These are phyloP conservation scores for Didymellaceae sp. DNA, from an alignment of 2,329 filamentous ascomycete genomes.

Conservation along the genomic window DNA sequence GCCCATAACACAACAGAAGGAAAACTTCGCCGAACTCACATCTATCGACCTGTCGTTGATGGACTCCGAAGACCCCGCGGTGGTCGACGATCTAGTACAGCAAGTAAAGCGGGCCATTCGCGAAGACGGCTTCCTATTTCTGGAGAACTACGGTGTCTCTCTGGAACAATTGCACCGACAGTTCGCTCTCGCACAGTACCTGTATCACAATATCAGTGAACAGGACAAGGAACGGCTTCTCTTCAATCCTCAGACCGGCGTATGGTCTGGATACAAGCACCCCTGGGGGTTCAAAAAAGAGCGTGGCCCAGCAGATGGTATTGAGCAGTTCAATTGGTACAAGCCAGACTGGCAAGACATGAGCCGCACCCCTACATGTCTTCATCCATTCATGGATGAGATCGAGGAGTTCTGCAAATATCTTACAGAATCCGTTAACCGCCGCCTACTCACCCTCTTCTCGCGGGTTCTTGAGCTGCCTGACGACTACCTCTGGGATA, in stretches of 20 bases:
- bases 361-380: conserved; percentile 54
- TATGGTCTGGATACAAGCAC: conserved; percentile 60
- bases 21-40: conserved; percentile 48
- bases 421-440: conserved; percentile 57
- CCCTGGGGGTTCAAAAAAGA: conserved; percentile 55
- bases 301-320: conserved; percentile 55
- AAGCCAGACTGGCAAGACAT: conserved; percentile 54
- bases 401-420: conserved; percentile 57
- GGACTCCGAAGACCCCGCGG: conserved; percentile 40
- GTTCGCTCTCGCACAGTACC: conserved; percentile 58
- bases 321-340: conserved; percentile 64
- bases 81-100: conserved; percentile 54
- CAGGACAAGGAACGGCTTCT: conserved; percentile 58
- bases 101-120: conserved; percentile 45
- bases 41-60: conserved; percentile 43
- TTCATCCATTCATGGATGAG: conserved; percentile 59
- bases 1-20: conserved; percentile 53
- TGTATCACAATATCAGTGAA: conserved; percentile 58
- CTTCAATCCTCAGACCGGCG: conserved; percentile 56
- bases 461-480: conserved; percentile 33
- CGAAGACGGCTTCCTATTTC: conserved; percentile 50
- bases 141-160: conserved; percentile 60
- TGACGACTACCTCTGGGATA: conserved; percentile 33
- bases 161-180: conserved; percentile 57
- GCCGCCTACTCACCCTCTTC: conserved; percentile 40